Conservation (phyloP, 768 basidiomycete genomes). For the Stropharia rugosoannulata region DNA sequence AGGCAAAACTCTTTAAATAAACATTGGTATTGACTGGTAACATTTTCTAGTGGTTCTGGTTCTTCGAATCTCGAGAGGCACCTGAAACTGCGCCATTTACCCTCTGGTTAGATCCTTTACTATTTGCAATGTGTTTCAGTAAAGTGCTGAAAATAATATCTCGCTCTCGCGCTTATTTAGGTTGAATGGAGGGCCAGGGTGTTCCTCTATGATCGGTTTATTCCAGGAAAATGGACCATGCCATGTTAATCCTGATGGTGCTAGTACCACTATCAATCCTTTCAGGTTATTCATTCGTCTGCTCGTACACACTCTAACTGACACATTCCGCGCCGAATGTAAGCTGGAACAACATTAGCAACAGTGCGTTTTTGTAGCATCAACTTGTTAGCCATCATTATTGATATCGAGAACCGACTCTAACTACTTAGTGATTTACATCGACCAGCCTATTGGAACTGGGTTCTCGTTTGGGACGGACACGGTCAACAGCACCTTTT, state of each 20-base stretch:
- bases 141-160: background rate
- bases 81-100: constrained; percentile 67
- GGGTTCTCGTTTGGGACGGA: constrained; percentile 62
- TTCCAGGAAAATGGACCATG: constrained; percentile 76
- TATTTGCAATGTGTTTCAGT: background rate
- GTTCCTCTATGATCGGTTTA: constrained; percentile 63
- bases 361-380: constrained; percentile 35
- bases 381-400: too few relatives aligned
- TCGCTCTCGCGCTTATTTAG: constrained; percentile 19
- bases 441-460: constrained; percentile 67
- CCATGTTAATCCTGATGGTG: constrained; percentile 50
- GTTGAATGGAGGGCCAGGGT: constrained; percentile 63
- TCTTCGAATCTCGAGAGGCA: constrained; percentile 60
- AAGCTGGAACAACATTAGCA: constrained; percentile 70
- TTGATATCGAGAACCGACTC: background rate
- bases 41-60: constrained; percentile 66
- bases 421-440: constrained; percentile 59
- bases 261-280: constrained; percentile 55
- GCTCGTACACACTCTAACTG: background rate
- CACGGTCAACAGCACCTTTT: constrained; percentile 54
- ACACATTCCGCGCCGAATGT: background rate
- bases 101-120: constrained; percentile 43
- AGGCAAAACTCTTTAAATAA: background rate
- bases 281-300: constrained; percentile 40
- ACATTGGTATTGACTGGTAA: background rate